Base-by-base conservation (phyloP, 352 stramenopile species). In the Aphanomyces cochlioides region DNA sequence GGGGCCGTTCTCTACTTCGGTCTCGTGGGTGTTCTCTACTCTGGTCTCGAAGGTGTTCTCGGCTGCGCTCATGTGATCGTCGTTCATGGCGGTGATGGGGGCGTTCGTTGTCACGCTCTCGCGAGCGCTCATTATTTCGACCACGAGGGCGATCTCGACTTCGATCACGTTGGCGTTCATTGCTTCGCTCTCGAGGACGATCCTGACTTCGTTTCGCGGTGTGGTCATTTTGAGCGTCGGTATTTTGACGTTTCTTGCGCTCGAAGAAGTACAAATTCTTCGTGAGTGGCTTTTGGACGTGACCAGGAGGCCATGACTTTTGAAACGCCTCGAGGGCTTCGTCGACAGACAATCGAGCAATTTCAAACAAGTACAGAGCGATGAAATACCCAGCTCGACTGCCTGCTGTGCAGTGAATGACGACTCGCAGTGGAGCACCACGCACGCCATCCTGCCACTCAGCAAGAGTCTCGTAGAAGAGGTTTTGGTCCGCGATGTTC, bases 201-300 rank as follows among this genome's bases (percentile, higher is more conserved):
- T 28, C 28, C 28, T 28, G 28, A 28, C 28, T 28, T 28, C 1
- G 28, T 28, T 28, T 28, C 28, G 28, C 28, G 2, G 28, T 2
- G 28, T 28, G 28, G 28, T 28, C 28, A 28, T 2, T 28, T 28
- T 28, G 28, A 28, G 28, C 2, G 28, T 28, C 28, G 28, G 28
- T 28, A 28, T 28, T 28, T 28, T 50, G 10, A 12, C 43, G 43
- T 50, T 50, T 67, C 28, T 53, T 60, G 47, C 47, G 41, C 21
- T 67, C 59, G 59, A 57, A 7, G 21, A 58, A 58, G 36, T 67
- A 67, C n/a, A 57, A 15, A 7, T 57, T 61, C 21, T 61, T 61
- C 17, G 19, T 37, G n/a, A 61, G 39, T 40, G 15, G 53, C 15
- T 60, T 70, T 17, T 21, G 12, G 4, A 70, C 13, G 34, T 34